Percentiles rank a stretch among this genome's conserved stretches.
These are phyloP conservation scores for Cyathus striatus DNA, from an alignment of 768 basidiomycete genomes.

Conservation along the genomic window DNA sequence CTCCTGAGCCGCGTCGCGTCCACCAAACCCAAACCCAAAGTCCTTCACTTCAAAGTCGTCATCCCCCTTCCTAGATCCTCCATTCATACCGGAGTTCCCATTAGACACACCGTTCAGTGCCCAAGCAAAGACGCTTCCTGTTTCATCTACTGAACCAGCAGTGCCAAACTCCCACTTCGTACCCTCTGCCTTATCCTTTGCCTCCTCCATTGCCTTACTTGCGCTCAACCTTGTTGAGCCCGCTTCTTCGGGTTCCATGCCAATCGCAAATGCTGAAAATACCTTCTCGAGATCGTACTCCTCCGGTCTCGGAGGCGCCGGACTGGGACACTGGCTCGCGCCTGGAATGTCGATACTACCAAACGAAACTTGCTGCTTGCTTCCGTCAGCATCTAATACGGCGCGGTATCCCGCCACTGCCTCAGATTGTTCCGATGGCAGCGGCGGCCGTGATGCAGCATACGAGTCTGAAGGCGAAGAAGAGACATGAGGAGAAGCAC, in stretches of 20 bases:
- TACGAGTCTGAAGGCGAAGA: too few relatives aligned
- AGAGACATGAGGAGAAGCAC: too few relatives aligned
- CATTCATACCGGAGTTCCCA: slow-evolving; percentile 2
- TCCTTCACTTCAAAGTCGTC: slow-evolving; percentile 53
- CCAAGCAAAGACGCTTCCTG: neutral
- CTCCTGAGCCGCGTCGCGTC: too few relatives aligned
- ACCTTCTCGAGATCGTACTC: slow-evolving; percentile 19
- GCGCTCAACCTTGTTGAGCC: neutral
- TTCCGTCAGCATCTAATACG: slow-evolving; percentile 1
- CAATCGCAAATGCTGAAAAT: slow-evolving; percentile 38
- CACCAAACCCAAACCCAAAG: slow-evolving; percentile 64
- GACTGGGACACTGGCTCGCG: slow-evolving; percentile 17
- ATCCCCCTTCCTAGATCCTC: too few relatives aligned
- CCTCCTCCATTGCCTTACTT: slow-evolving; percentile 1
- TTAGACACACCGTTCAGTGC: neutral
- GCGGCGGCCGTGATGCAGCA: too few relatives aligned
- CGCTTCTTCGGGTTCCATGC: slow-evolving; percentile 29
- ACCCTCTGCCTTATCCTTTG: slow-evolving; percentile 2
- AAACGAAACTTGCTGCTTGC: slow-evolving; percentile 35
- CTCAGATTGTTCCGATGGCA: slow-evolving; percentile 17
- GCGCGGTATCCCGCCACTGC: slow-evolving; percentile 28
- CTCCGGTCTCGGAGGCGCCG: slow-evolving; percentile 6
- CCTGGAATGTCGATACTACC: slow-evolving; percentile 40
- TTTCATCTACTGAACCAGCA: neutral
- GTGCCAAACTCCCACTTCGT: slow-evolving; percentile 54